A percentile compares a stretch with the other conserved stretches of the same genome.
phyloP scores from a whole-genome alignment of 768 basidiomycete species.

The Agaricus sinodeliciosus region DNA sequence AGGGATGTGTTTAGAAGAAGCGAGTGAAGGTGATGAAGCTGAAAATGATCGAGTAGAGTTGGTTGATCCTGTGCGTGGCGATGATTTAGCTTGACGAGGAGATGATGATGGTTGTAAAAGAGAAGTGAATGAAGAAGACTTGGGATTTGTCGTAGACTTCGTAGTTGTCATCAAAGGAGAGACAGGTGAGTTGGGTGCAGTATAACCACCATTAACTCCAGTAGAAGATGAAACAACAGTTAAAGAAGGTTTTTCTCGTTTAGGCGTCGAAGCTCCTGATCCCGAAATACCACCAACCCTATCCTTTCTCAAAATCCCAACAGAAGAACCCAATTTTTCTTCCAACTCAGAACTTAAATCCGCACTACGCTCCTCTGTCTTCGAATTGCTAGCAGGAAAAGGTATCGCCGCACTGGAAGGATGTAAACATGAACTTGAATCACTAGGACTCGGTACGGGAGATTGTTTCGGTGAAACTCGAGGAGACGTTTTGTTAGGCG shows the following conservation, averaged over 20 bases:
- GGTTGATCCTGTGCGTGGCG: too few relatives aligned
- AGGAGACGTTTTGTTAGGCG: constrained; percentile 13
- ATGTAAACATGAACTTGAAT: constrained; percentile 20
- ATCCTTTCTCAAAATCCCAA: not conserved
- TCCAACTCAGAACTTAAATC: not conserved
- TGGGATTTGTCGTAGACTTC: not conserved
- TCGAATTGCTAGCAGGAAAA: constrained; percentile 13
- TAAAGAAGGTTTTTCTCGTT: not conserved
- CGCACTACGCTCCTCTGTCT: constrained; percentile 13
- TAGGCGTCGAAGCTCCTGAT: not conserved
- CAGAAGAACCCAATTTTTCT: not conserved
- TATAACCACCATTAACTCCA: not conserved
- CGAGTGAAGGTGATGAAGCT: not conserved
- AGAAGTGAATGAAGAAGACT: not conserved
- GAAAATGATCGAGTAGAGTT: too few relatives aligned
- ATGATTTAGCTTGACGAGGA: not conserved
- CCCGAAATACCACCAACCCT: not conserved
- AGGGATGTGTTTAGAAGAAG: not conserved
- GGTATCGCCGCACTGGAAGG: constrained; percentile 2
- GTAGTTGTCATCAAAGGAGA: not conserved
- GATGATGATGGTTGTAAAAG: not conserved
- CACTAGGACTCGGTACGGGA: constrained; percentile 26
- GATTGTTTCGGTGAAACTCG: constrained; percentile 15
- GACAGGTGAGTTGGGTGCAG: constrained; percentile 1
- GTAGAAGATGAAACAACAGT: not conserved